Conservation (phyloP, 225 moss, liverwort and hornwort genomes). For the Rhytidiadelphus loreus region DNA sequence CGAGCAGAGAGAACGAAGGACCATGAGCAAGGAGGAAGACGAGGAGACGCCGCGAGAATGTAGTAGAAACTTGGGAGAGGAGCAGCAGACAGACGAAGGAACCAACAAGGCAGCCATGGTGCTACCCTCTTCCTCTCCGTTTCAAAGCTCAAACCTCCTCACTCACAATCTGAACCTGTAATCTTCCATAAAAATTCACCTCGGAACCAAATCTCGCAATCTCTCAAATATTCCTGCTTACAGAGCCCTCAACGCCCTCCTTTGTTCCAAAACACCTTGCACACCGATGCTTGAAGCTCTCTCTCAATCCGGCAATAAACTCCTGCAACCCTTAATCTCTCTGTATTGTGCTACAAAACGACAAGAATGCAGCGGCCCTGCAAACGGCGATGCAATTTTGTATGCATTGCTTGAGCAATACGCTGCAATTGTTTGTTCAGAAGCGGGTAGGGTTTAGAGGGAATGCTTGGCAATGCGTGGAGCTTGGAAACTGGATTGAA, state of each 20-base stretch:
- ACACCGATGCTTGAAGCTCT: neutral
- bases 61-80: slow-evolving; percentile 24
- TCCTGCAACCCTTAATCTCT: neutral
- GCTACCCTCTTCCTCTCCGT: neutral
- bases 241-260: neutral
- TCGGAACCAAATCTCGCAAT: neutral
- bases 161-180: neutral
- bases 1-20: slow-evolving; percentile 19
- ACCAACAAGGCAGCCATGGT: slow-evolving; percentile 27
- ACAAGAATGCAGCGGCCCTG: neutral
- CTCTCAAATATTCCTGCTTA: neutral
- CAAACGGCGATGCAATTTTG: neutral
- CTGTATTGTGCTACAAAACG: neutral
- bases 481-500: neutral
- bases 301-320: neutral
- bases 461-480: neutral
- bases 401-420: neutral
- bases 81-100: slow-evolving; percentile 24
- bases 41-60: slow-evolving; percentile 14
- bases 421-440: neutral
- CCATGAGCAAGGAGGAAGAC: slow-evolving; percentile 2
- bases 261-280: neutral
- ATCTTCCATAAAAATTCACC: neutral
- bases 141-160: neutral
- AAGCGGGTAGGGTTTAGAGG: neutral